phyloP scores from a whole-genome alignment of 805 yeast species.

The Wickerhamomyces queroliae region DNA sequence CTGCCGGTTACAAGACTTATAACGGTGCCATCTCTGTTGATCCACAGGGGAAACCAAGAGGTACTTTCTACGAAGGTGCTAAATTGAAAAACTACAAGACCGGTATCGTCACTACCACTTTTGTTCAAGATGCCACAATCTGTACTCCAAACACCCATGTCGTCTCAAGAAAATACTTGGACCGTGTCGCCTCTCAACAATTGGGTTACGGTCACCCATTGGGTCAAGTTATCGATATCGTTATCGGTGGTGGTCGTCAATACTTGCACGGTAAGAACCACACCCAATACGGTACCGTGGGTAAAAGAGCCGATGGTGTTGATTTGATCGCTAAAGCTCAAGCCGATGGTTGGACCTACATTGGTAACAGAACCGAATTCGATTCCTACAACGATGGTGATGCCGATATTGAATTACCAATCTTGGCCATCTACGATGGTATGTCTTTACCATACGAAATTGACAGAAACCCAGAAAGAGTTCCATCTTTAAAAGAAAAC shows the following conservation, averaged over 20 bases:
- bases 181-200: constrained; percentile 80
- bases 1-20: constrained; percentile 76
- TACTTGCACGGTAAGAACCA: constrained; percentile 56
- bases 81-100: constrained; percentile 75
- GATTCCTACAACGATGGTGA: constrained; percentile 52
- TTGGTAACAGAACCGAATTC: constrained; percentile 51
- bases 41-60: constrained; percentile 62
- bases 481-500: constrained; percentile 77
- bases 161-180: constrained; percentile 66
- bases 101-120: constrained; percentile 86
- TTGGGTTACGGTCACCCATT: constrained; percentile 67
- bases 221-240: constrained; percentile 74
- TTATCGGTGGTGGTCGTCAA: constrained; percentile 89
- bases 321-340: constrained; percentile 62
- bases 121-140: constrained; percentile 92
- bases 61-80: constrained; percentile 83
- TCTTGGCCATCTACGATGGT: constrained; percentile 67
- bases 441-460: constrained; percentile 76
- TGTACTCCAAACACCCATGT: constrained; percentile 83
- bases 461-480: constrained; percentile 54
- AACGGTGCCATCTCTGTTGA: constrained; percentile 91
- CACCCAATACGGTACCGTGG: constrained; percentile 26
- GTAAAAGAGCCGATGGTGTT: constrained; percentile 65
- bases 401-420: constrained; percentile 53
- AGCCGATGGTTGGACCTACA: constrained; percentile 59